Evolutionary conservation across 805 yeast species (phyloP).

Genomic region (Isabelozyma gotoi): DNA sequence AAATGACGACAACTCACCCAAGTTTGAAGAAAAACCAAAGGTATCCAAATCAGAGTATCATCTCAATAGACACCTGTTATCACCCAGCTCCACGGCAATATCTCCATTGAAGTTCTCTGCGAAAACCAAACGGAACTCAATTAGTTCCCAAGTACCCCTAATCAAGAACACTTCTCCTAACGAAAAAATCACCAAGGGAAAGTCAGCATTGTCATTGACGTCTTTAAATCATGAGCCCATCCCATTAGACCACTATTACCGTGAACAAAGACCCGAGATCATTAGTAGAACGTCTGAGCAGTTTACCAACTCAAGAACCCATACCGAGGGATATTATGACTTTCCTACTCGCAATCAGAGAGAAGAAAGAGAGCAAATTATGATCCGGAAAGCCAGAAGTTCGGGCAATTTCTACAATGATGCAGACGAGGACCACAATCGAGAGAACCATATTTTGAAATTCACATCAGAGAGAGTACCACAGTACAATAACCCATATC

Average conservation of each 20-base stretch:
- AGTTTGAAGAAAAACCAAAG: conserved; percentile 8
- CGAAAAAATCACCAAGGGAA: conserved; percentile 16
- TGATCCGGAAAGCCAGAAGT: conserved; percentile 32
- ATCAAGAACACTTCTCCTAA: conserved; percentile 4
- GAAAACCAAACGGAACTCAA: conserved; percentile 12
- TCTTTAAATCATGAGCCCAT: conserved; percentile 4
- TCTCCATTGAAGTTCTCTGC: not conserved
- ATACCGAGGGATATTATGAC: conserved; percentile 4
- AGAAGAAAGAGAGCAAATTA: conserved; percentile 4
- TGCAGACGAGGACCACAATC: conserved; percentile 3
- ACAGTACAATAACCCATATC: conserved; percentile 24
- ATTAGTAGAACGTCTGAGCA: conserved; percentile 1
- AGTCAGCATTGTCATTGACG: conserved; percentile 20
- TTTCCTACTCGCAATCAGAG: not conserved
- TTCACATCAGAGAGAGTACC: conserved; percentile 23
- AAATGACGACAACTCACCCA: conserved; percentile 8
- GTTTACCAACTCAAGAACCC: not conserved
- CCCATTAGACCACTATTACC: not conserved
- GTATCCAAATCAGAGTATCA: conserved; percentile 5
- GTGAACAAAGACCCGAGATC: not conserved
- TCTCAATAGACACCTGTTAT: conserved; percentile 1
- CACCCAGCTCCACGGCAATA: not conserved
- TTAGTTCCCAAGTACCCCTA: conserved; percentile 10
- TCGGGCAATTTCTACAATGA: conserved; percentile 28
- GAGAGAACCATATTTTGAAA: conserved; percentile 9